Conservation (phyloP, 257 asterid species). For the Apocynum venetum region DNA sequence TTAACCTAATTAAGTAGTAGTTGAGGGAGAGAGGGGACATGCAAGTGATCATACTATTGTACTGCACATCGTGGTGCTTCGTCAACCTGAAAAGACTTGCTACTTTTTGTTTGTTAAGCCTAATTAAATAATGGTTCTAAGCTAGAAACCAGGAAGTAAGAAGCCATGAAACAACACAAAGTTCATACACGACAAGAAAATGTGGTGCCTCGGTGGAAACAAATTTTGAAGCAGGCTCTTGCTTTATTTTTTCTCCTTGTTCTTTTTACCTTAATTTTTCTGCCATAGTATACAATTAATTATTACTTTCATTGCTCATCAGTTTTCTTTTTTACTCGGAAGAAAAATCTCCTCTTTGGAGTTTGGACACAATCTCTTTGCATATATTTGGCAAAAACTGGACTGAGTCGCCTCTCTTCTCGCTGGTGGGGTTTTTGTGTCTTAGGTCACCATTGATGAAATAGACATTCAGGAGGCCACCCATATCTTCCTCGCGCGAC, state of each 20-base stretch:
- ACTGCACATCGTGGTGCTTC: constrained; percentile 22
- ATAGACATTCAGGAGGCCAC: constrained; percentile 48
- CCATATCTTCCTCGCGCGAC: constrained; percentile 39
- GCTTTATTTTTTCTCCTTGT: constrained; percentile 50
- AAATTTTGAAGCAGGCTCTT: constrained; percentile 56
- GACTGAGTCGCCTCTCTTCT: constrained; percentile 9
- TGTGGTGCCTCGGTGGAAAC: constrained; percentile 50
- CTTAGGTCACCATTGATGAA: constrained; percentile 26
- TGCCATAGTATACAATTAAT: no score
- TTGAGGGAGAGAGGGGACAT: constrained; percentile 11
- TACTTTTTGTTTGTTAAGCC: constrained; percentile 28
- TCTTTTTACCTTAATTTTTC: constrained; percentile 3
- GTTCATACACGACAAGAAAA: constrained; percentile 40
- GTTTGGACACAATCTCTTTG: neutral
- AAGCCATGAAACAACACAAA: constrained; percentile 34
- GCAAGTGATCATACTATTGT: constrained; percentile 11
- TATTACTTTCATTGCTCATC: no score
- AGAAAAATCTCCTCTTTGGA: no score
- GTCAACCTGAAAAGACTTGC: constrained; percentile 35
- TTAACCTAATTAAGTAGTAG: constrained; percentile 1
- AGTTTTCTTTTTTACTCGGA: no score
- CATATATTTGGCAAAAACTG: constrained; percentile 13
- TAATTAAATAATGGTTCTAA: constrained; percentile 15
- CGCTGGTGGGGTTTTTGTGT: constrained; percentile 22
- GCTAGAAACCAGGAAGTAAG: constrained; percentile 41